A percentile compares a stretch with the other conserved stretches of the same genome.
These are phyloP conservation scores for Magnusiomyces tetraspermus DNA, from an alignment of 1,139 yeast genomes.

Conservation along the genomic window DNA sequence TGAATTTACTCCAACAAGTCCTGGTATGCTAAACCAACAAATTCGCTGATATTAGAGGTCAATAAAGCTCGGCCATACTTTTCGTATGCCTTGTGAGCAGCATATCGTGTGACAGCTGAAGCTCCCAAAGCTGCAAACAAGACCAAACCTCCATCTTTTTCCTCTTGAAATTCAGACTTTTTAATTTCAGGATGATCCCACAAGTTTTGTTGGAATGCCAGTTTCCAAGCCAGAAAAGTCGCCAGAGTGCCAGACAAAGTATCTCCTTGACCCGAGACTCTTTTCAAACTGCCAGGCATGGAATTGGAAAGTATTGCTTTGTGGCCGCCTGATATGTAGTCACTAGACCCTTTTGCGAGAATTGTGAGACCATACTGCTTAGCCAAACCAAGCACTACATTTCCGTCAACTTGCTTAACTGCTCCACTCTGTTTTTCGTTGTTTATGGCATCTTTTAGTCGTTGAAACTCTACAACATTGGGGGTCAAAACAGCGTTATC, in stretches of 20 bases:
- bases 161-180: conserved; percentile 15
- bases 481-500: conserved; percentile 70
- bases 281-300: conserved; percentile 52
- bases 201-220: conserved; percentile 44
- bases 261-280: conserved; percentile 90
- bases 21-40: conserved; percentile 50
- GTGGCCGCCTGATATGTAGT: conserved; percentile 48
- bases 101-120: conserved; percentile 53
- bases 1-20: neutral
- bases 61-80: conserved; percentile 70
- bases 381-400: conserved; percentile 41
- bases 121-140: conserved; percentile 71
- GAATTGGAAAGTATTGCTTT: conserved; percentile 20
- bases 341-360: conserved; percentile 62
- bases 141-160: conserved; percentile 35
- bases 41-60: conserved; percentile 68
- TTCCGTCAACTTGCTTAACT: conserved; percentile 18
- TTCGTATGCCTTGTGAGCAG: conserved; percentile 56
- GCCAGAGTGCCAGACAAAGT: conserved; percentile 65
- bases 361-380: conserved; percentile 51
- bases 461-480: conserved; percentile 71
- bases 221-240: conserved; percentile 57
- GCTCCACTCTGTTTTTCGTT: conserved; percentile 28
- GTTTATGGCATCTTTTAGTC: conserved; percentile 47
- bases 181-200: conserved; percentile 44